phyloP scores from a whole-genome alignment of 2,329 filamentous ascomycete species.

The Aspergillus unguis region DNA sequence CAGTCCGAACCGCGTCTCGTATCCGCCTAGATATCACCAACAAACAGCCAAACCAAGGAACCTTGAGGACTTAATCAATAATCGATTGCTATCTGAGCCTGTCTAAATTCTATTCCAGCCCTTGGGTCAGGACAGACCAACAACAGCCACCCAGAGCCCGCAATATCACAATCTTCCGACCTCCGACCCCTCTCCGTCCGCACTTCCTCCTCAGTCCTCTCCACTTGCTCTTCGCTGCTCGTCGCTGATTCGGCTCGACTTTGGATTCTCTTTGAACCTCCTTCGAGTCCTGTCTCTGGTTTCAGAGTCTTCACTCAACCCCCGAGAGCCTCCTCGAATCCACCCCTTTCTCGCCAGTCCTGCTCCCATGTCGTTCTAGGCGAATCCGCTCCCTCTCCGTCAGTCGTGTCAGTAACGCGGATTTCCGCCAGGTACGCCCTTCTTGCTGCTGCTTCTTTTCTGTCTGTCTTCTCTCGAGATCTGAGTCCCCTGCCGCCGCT shows the following conservation, averaged over 20 bases:
- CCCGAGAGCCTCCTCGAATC: conserved; percentile 1
- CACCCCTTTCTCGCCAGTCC: conserved; percentile 1
- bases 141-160: background rate
- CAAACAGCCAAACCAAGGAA: background rate
- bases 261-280: background rate
- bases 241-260: background rate
- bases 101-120: background rate
- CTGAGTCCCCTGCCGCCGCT: conserved; percentile 11
- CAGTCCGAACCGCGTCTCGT: too few relatives aligned
- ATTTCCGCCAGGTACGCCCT: conserved; percentile 27
- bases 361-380: conserved; percentile 30
- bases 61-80: background rate
- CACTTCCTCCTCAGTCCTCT: conserved; percentile 1
- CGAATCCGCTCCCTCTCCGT: conserved; percentile 19
- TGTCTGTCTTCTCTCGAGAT: conserved; percentile 1
- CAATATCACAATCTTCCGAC: conserved; percentile 8
- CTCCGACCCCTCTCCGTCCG: conserved; percentile 12
- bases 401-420: conserved; percentile 27
- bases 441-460: conserved; percentile 5
- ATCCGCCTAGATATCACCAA: background rate
- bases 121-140: conserved; percentile 4
- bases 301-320: conserved; percentile 5
- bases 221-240: background rate
- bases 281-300: too few relatives aligned
- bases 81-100: background rate